A percentile compares a stretch with the other conserved stretches of the same genome.
These are phyloP conservation scores for Alternaria viburni DNA, from an alignment of 2,329 filamentous ascomycete genomes.

Conservation along the genomic window DNA sequence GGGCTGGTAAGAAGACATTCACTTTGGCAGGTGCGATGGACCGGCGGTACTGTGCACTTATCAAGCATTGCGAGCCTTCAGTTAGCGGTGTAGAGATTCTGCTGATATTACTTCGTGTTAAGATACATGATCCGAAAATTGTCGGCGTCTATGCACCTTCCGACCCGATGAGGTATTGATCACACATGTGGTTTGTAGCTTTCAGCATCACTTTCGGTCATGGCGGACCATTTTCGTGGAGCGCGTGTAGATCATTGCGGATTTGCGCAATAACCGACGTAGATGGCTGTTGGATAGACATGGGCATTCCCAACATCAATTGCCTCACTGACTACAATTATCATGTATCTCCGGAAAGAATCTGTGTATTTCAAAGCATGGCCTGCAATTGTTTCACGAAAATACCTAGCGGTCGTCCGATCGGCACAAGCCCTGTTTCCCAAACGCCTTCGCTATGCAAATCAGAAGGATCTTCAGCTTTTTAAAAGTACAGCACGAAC, in stretches of 20 bases:
- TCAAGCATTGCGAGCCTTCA: no score
- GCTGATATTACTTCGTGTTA: neutral
- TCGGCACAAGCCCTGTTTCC: neutral
- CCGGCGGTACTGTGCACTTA: neutral
- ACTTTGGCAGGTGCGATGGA: neutral
- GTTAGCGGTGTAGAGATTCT: neutral
- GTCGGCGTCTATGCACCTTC: neutral
- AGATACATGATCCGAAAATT: neutral
- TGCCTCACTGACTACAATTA: neutral
- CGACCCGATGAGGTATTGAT: neutral
- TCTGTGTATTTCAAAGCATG: neutral
- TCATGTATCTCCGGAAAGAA: neutral
- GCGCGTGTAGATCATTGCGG: neutral
- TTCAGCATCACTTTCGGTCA: neutral
- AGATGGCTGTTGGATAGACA: neutral
- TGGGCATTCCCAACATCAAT: neutral
- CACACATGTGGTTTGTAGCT: neutral
- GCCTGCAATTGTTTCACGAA: neutral
- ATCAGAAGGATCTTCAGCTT: constrained; percentile 1
- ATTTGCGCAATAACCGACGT: neutral
- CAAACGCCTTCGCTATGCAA: constrained; percentile 45
- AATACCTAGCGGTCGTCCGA: neutral
- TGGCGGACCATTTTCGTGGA: neutral
- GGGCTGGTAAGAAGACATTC: neutral
- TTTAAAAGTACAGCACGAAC: no score